Conservation (phyloP, 768 basidiomycete species). For the Asterophora parasitica region DNA sequence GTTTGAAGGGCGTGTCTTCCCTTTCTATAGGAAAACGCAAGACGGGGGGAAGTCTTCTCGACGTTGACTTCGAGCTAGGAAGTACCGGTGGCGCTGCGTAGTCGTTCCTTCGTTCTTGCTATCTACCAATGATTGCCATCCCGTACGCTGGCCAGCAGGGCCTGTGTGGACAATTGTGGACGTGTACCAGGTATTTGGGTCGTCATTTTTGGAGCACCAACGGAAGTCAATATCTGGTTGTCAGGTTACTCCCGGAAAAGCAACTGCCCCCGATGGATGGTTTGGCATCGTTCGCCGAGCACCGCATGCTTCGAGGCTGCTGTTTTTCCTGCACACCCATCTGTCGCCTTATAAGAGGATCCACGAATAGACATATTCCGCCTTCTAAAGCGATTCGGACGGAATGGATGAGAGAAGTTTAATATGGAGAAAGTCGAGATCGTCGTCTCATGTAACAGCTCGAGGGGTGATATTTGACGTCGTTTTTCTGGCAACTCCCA, state of each 20-base stretch:
- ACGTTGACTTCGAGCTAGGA: slow-evolving; percentile 11
- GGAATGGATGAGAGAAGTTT: too few species aligned
- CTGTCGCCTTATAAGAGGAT: too few species aligned
- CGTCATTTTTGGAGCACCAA: not conserved
- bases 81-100: slow-evolving; percentile 2
- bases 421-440: not conserved
- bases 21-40: slow-evolving; percentile 1
- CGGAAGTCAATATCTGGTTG: too few species aligned
- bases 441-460: not conserved
- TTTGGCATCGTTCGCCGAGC: too few species aligned
- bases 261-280: too few species aligned
- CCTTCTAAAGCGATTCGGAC: too few species aligned
- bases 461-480: not conserved
- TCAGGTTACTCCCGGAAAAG: too few species aligned
- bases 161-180: not conserved
- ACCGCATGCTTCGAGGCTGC: too few species aligned
- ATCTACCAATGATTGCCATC: not conserved
- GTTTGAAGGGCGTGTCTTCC: slow-evolving; percentile 1
- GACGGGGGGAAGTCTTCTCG: not conserved
- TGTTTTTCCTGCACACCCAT: too few species aligned
- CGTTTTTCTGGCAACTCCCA: not conserved
- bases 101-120: not conserved
- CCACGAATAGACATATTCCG: too few species aligned
- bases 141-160: not conserved
- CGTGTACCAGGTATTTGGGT: not conserved